These are phyloP conservation scores for Mortierella hygrophila DNA, from an alignment of 192 early-diverging fungal genomes.

Conservation along the genomic window DNA sequence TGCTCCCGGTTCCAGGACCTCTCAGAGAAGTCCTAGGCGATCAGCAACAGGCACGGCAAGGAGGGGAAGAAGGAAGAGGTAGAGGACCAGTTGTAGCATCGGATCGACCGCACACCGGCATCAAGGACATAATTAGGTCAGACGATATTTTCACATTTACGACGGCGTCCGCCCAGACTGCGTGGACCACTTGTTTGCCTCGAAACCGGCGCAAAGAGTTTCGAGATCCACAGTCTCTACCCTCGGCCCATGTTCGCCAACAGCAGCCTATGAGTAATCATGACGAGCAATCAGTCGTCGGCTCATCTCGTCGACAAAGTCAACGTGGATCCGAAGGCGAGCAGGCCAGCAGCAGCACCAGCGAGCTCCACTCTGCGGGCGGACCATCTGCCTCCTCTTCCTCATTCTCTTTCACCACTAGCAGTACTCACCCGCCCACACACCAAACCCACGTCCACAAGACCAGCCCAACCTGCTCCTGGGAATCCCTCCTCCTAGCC, in stretches of 20 bases:
- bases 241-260: neutral
- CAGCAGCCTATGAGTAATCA: neutral
- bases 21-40: neutral
- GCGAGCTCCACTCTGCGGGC: too few species aligned
- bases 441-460: neutral
- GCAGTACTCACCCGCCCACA: neutral
- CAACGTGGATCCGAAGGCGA: neutral
- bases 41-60: neutral
- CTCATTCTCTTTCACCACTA: neutral
- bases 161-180: neutral
- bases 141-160: neutral
- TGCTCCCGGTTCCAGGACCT: neutral
- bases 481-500: slow-evolving; percentile 17
- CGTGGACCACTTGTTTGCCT: neutral
- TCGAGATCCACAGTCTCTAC: neutral
- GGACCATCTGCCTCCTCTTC: neutral
- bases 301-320: neutral
- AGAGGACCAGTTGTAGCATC: neutral
- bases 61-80: neutral
- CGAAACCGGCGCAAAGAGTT: neutral
- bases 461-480: slow-evolving; percentile 19
- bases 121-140: neutral
- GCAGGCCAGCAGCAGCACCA: neutral
- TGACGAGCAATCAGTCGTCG: neutral
- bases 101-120: neutral